Evolutionary conservation across 495 filamentous ascomycete species (phyloP).

Genomic region (Xylaria flabelliformis): DNA sequence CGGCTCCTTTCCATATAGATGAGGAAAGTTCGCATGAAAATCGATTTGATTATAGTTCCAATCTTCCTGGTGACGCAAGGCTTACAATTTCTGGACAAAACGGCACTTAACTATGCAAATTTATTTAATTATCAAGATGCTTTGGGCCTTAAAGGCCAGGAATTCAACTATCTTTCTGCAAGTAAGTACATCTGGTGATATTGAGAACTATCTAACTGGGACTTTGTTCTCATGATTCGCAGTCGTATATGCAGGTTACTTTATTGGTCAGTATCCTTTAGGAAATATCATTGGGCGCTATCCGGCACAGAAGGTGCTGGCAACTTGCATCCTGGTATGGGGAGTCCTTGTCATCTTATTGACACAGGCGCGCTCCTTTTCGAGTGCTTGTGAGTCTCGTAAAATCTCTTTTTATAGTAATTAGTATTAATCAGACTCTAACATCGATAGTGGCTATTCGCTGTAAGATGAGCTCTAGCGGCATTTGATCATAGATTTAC

Average conservation of each 20-base stretch:
- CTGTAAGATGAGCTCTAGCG: background rate
- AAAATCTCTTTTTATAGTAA: background rate
- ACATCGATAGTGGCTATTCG: conserved; percentile 1
- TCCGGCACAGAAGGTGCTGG: conserved; percentile 35
- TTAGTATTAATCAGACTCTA: too few species aligned
- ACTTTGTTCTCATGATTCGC: background rate
- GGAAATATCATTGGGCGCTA: conserved; percentile 54
- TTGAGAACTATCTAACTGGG: background rate
- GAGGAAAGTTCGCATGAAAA: conserved; percentile 52
- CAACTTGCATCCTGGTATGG: conserved; percentile 18
- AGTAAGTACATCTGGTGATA: conserved; percentile 29
- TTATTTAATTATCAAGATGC: conserved; percentile 57
- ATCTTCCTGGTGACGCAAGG: conserved; percentile 59
- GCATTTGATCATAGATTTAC: too few species aligned
- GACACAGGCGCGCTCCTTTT: conserved; percentile 11
- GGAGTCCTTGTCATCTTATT: conserved; percentile 21
- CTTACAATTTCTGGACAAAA: conserved; percentile 61
- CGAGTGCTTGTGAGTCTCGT: conserved; percentile 4
- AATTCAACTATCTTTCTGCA: conserved; percentile 26
- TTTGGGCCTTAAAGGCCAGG: conserved; percentile 32
- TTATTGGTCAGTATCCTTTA: conserved; percentile 55
- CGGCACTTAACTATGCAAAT: conserved; percentile 61
- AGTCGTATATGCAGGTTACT: conserved; percentile 37
- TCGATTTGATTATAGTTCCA: conserved; percentile 58
- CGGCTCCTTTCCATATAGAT: background rate